Evolutionary conservation across 495 filamentous ascomycete genomes (phyloP).

Genomic region (Penicillium malachiteum): DNA sequence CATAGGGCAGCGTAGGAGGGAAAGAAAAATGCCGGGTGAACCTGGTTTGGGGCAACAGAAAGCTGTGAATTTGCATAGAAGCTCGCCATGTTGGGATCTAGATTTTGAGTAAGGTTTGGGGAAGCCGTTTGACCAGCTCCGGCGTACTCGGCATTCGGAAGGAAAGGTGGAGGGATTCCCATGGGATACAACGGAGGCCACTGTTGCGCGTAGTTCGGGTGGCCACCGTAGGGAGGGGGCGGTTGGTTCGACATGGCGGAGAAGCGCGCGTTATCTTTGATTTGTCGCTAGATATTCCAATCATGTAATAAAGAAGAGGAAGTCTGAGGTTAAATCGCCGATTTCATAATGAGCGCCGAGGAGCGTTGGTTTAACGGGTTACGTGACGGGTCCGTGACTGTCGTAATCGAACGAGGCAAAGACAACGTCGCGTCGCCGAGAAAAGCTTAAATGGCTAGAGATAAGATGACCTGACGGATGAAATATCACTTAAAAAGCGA

Average conservation of each 20-base stretch:
- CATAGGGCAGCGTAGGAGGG: constrained; percentile 35
- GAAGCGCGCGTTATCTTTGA: no score
- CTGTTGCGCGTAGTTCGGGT: constrained; percentile 30
- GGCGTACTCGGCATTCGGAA: constrained; percentile 18
- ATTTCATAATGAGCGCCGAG: neutral
- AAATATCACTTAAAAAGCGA: neutral
- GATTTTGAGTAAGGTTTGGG: constrained; percentile 3
- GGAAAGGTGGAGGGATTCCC: constrained; percentile 24
- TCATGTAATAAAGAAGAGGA: neutral
- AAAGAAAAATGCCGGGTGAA: constrained; percentile 21
- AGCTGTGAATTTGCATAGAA: constrained; percentile 31
- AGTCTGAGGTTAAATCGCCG: neutral
- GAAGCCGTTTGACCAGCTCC: constrained; percentile 9
- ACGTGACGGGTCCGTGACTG: no score
- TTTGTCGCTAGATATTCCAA: no score
- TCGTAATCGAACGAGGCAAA: no score
- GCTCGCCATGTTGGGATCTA: constrained; percentile 24
- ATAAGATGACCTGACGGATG: neutral
- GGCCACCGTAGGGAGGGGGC: constrained; percentile 50
- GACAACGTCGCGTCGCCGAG: no score
- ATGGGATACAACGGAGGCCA: constrained; percentile 33
- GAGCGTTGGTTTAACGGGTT: no score
- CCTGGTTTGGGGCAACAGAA: constrained; percentile 21
- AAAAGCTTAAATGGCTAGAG: neutral
- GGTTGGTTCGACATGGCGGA: constrained; percentile 57